phyloP scores from a whole-genome alignment of 2,329 filamentous ascomycete genomes.

The Ophiostoma ulmi region DNA sequence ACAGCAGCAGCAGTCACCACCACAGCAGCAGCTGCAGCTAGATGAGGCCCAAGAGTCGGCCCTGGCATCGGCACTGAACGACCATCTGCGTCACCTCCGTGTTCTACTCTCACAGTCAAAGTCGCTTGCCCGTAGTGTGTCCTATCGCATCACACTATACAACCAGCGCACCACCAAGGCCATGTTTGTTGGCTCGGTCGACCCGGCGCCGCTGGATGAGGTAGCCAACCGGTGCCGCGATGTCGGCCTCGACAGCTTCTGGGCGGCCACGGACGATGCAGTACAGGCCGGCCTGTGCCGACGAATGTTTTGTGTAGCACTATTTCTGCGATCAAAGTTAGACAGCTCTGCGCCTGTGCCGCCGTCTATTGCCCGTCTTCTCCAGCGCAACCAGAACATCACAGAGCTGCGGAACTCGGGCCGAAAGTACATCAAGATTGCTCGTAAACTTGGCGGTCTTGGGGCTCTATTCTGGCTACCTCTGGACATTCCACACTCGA shows the following conservation, averaged over 20 bases:
- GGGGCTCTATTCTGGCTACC: constrained; percentile 36
- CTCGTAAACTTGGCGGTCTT: constrained; percentile 31
- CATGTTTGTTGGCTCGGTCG: constrained; percentile 28
- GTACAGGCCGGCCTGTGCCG: constrained; percentile 31
- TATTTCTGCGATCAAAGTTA: constrained; percentile 33
- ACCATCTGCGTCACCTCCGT: constrained; percentile 11
- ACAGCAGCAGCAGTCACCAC: not conserved
- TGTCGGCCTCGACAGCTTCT: constrained; percentile 30
- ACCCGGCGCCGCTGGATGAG: constrained; percentile 24
- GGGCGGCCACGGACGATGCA: constrained; percentile 24
- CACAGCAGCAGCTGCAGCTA: not conserved
- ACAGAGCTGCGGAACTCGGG: constrained; percentile 34
- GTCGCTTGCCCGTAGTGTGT: constrained; percentile 31
- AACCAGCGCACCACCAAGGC: constrained; percentile 35
- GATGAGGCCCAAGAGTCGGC: constrained; percentile 7
- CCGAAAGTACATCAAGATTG: constrained; percentile 36
- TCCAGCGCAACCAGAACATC: constrained; percentile 28
- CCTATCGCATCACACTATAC: constrained; percentile 33
- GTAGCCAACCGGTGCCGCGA: constrained; percentile 22
- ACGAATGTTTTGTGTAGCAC: constrained; percentile 32
- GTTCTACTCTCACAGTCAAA: constrained; percentile 32
- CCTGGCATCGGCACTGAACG: constrained; percentile 10
- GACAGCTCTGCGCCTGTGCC: constrained; percentile 28
- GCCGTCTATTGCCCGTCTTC: constrained; percentile 26
- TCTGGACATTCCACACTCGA: constrained; percentile 33